Evolutionary conservation across 176 grass and related monocot species (phyloP), one percentile per base, ranked within the genome.

Genomic region (Dendrocalamus sinicus): DNA sequence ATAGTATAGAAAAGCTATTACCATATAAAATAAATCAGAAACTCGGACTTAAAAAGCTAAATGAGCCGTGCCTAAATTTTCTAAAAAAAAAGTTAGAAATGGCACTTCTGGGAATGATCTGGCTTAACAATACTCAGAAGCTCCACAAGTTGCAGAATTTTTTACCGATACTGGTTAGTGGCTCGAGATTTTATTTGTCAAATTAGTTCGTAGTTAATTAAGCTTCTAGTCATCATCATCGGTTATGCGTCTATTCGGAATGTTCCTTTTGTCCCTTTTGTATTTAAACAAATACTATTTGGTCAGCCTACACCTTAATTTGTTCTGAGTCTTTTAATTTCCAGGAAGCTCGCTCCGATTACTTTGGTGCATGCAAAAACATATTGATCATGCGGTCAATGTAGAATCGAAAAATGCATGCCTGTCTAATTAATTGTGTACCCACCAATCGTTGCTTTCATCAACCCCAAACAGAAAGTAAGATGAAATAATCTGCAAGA

Each of bases 41-140:
- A 0, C 3, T 35, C 3, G 0, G 0, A 0, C 3, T 35, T 35
- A 35, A 35, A 35, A 35, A 0, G 0, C 0, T 4, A 35, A 35
- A 35, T 4, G 3, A 35, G 32, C 3, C 32, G 32, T 3, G 32
- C 32, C 32, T 35, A 6, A 39, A 0, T 39, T 39, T 39, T 39
- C 4, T 52, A 16, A 52, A 16, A 52, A 52, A 6, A 14, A 52
- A 52, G 10, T 47, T 10, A 11, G 10, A 47, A 47, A 0, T 9
- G 45, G 45, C 11, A 11, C 45, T 47, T 47, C 10, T 39, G 5
- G 37, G 5, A 39, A 39, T 39, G 37, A 39, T 55, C 53, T 7
- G 53, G 53, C 53, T 55, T 19, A 55, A 20, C 53, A 55, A 55
- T 20, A 20, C 53, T 7, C 2, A 55, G 16, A 51, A 7, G 53